Evolutionary conservation across 768 basidiomycete species (phyloP).

Genomic region (Lactifluus hygrophoroides): DNA sequence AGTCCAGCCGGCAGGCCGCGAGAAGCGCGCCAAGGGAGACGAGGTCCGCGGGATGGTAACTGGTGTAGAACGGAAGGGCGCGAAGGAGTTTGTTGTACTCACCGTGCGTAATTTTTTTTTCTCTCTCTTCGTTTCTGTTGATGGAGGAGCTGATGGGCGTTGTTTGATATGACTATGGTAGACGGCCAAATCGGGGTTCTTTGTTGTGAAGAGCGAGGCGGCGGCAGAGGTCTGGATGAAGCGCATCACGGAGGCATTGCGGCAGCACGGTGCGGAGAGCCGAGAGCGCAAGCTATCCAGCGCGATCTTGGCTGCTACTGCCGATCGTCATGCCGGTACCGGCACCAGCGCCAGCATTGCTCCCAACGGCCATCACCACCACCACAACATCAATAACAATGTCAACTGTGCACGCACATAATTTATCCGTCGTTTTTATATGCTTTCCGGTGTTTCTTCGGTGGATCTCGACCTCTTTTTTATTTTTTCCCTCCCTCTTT

Average conservation of each 20-base stretch:
- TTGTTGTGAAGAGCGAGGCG: constrained; percentile 11
- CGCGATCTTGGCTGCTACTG: background rate
- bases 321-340: too few relatives aligned
- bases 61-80: constrained; percentile 44
- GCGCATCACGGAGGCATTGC: constrained; percentile 13
- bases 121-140: background rate
- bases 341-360: background rate
- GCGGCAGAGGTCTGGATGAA: constrained; percentile 13
- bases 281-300: constrained; percentile 9
- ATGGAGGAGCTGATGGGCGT: background rate
- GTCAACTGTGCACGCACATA: constrained; percentile 13
- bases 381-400: constrained; percentile 1
- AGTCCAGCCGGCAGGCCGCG: constrained; percentile 30
- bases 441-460: background rate
- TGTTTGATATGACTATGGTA: background rate
- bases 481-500: background rate
- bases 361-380: background rate
- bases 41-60: constrained; percentile 31
- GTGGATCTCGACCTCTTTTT: background rate
- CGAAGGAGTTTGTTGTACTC: constrained; percentile 51
- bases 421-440: constrained; percentile 16
- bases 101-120: constrained; percentile 37
- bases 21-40: constrained; percentile 34
- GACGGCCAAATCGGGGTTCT: constrained; percentile 20
- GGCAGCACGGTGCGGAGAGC: background rate